Conservation (phyloP, 2,329 filamentous ascomycete species). For the Fusarium tricinctum region DNA sequence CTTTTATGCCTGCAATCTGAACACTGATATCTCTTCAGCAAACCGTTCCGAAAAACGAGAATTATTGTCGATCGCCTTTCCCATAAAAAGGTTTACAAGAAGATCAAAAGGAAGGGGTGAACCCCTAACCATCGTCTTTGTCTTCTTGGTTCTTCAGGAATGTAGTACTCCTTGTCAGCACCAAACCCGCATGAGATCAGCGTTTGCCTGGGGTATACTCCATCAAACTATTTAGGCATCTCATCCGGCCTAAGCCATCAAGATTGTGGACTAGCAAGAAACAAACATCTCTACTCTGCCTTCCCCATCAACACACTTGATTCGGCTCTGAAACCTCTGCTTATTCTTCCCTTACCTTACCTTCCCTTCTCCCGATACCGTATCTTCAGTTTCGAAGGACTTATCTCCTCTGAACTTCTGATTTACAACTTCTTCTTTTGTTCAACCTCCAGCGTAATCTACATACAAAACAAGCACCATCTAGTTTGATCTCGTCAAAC, state of each 20-base stretch:
- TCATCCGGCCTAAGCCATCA: background rate
- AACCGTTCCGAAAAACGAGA: too few relatives aligned
- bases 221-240: background rate
- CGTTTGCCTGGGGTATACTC: background rate
- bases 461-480: too few relatives aligned
- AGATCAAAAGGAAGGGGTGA: background rate
- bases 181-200: background rate
- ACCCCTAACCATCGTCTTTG: background rate
- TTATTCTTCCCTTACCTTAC: background rate
- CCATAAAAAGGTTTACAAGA: background rate
- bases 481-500: background rate
- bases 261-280: background rate
- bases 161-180: background rate
- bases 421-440: too few relatives aligned
- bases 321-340: background rate
- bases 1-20: too few relatives aligned
- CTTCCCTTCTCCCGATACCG: background rate
- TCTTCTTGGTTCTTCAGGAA: background rate
- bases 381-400: background rate
- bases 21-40: too few relatives aligned
- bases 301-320: background rate
- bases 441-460: too few relatives aligned
- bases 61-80: too few relatives aligned
- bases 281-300: too few relatives aligned
- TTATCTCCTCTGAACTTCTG: too few relatives aligned